phyloP scores from a whole-genome alignment of 257 asterid genomes.

The Nyctanthes arbortristis region DNA sequence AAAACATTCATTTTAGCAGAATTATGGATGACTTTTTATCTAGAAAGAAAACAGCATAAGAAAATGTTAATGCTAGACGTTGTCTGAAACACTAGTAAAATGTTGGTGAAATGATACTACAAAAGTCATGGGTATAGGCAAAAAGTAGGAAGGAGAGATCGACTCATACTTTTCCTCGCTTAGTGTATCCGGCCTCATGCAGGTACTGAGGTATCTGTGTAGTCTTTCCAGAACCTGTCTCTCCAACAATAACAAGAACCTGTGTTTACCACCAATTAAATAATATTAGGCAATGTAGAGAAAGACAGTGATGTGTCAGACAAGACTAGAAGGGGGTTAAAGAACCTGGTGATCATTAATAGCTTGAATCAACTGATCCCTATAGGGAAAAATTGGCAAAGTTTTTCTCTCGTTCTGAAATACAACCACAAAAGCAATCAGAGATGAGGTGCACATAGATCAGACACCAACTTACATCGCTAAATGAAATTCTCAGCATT shows the following conservation, averaged over 20 bases:
- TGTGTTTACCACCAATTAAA: slow-evolving; percentile 28
- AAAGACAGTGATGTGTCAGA: slow-evolving; percentile 14
- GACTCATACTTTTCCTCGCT: slow-evolving; percentile 67
- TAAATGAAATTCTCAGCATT: too few species aligned
- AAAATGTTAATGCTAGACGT: neutral
- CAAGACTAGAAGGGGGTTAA: slow-evolving; percentile 18
- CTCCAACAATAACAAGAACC: slow-evolving; percentile 97
- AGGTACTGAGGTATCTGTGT: slow-evolving; percentile 96
- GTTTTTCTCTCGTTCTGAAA: slow-evolving; percentile 83
- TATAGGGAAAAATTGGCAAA: slow-evolving; percentile 73
- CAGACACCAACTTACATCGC: too few species aligned
- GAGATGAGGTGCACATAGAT: too few species aligned
- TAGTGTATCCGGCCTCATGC: slow-evolving; percentile 88
- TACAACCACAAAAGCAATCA: slow-evolving; percentile 17
- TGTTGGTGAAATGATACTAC: slow-evolving; percentile 3
- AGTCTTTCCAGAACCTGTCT: slow-evolving; percentile 95
- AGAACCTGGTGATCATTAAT: slow-evolving; percentile 73
- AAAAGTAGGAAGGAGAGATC: slow-evolving; percentile 8
- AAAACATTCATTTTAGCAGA: neutral
- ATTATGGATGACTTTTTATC: neutral
- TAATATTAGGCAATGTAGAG: neutral
- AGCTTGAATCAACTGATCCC: slow-evolving; percentile 81
- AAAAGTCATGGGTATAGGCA: neutral
- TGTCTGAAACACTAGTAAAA: slow-evolving; percentile 3
- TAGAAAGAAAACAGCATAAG: slow-evolving; percentile 4